phyloP scores from a whole-genome alignment of 495 filamentous ascomycete species.

The Monascus purpureus region DNA sequence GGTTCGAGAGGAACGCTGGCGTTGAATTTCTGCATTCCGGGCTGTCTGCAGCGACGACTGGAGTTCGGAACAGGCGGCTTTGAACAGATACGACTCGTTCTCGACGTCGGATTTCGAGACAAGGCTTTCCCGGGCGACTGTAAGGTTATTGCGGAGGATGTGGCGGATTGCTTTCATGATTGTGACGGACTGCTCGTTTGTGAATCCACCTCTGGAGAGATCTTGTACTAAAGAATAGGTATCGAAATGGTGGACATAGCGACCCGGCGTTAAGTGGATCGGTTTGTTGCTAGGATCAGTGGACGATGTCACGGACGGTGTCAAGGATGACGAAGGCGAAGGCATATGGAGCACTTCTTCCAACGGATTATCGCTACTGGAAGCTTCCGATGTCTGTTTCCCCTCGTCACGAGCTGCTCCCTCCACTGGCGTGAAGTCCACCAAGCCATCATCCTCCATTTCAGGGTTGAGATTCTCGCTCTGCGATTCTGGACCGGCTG shows the following conservation, averaged over 20 bases:
- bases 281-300: constrained; percentile 31
- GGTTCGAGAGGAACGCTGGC: constrained; percentile 66
- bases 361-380: constrained; percentile 33
- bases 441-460: constrained; percentile 6
- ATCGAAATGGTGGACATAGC: constrained; percentile 93
- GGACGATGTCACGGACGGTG: constrained; percentile 16
- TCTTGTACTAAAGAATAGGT: constrained; percentile 74
- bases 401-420: constrained; percentile 17
- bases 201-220: constrained; percentile 56
- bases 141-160: constrained; percentile 63
- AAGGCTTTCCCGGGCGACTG: constrained; percentile 59
- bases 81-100: constrained; percentile 87
- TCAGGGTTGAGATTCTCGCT: constrained; percentile 9
- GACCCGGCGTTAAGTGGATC: constrained; percentile 55
- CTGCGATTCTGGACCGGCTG: constrained; percentile 9
- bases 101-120: constrained; percentile 70
- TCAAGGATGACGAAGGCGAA: constrained; percentile 23
- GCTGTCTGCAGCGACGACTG: constrained; percentile 57
- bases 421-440: constrained; percentile 14
- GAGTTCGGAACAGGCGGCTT: constrained; percentile 86
- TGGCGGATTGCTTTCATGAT: constrained; percentile 79
- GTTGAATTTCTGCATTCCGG: constrained; percentile 39
- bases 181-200: constrained; percentile 51
- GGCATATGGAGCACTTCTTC: constrained; percentile 53
- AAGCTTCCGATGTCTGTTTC: constrained; percentile 8